phyloP scores from a whole-genome alignment of 805 yeast genomes.

The Metschnikowia matae region DNA sequence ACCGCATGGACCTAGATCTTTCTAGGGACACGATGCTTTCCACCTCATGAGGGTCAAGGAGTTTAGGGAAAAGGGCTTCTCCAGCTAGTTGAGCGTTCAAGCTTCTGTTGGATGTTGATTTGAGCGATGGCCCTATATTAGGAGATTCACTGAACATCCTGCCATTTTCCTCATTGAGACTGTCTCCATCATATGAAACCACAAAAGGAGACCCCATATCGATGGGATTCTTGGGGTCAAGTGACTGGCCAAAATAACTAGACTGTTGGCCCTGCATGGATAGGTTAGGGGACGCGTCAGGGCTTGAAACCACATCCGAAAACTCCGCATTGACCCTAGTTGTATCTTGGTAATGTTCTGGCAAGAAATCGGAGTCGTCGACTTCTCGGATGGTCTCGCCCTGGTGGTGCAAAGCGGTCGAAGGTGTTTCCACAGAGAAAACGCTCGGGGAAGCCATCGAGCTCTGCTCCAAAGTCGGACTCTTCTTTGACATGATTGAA shows the following conservation, averaged over 20 bases:
- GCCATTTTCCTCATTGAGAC: neutral
- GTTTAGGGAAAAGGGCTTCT: conserved; percentile 67
- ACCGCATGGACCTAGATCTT: conserved; percentile 56
- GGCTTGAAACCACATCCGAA: neutral
- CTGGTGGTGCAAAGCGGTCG: conserved; percentile 6
- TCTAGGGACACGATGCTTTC: conserved; percentile 72
- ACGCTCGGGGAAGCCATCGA: conserved; percentile 4
- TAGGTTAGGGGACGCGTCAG: neutral
- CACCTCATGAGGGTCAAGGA: conserved; percentile 61
- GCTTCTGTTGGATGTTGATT: conserved; percentile 1
- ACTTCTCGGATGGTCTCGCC: conserved; percentile 18
- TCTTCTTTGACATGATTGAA: neutral
- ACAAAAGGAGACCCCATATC: conserved; percentile 32
- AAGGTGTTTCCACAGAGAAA: conserved; percentile 9
- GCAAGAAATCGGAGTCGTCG: conserved; percentile 18
- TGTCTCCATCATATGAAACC: conserved; percentile 16
- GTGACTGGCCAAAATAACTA: conserved; percentile 12
- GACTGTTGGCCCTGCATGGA: neutral
- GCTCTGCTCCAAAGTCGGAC: neutral
- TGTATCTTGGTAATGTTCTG: conserved; percentile 6
- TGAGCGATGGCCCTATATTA: neutral
- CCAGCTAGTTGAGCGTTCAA: conserved; percentile 30
- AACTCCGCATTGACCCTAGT: conserved; percentile 4
- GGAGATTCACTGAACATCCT: neutral
- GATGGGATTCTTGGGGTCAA: conserved; percentile 5